These are phyloP conservation scores for Candida maesae DNA, from an alignment of 805 yeast genomes.

Conservation along the genomic window DNA sequence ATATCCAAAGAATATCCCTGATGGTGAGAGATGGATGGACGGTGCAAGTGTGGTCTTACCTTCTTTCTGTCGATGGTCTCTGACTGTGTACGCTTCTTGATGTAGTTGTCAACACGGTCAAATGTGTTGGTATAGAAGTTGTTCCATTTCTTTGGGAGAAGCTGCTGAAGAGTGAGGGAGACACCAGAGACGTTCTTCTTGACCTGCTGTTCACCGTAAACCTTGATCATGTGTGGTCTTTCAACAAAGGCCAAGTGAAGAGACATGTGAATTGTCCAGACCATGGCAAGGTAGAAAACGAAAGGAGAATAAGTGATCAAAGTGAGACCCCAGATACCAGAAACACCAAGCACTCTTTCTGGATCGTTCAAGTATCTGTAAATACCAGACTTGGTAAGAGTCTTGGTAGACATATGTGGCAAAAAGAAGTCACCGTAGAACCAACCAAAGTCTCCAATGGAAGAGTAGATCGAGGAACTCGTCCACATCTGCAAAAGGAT, in stretches of 20 bases:
- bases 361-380: conserved; percentile 81
- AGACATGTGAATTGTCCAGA: conserved; percentile 67
- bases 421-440: conserved; percentile 83
- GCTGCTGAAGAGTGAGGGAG: conserved; percentile 32
- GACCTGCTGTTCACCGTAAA: conserved; percentile 65
- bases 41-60: conserved; percentile 6
- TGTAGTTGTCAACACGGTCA: conserved; percentile 30
- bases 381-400: conserved; percentile 72
- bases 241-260: conserved; percentile 71
- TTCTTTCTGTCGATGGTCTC: conserved; percentile 16
- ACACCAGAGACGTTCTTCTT: conserved; percentile 49
- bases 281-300: conserved; percentile 47
- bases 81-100: conserved; percentile 26
- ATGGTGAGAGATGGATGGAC: conserved; percentile 22
- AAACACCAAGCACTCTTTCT: conserved; percentile 71
- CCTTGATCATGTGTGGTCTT: conserved; percentile 69
- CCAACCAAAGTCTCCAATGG: conserved; percentile 86
- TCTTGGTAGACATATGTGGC: conserved; percentile 45
- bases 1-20: conserved; percentile 30
- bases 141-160: conserved; percentile 37
- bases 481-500: conserved; percentile 65
- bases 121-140: conserved; percentile 40
- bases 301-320: conserved; percentile 52
- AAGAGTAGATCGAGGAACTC: conserved; percentile 59
- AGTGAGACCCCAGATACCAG: conserved; percentile 74